Base-by-base conservation (phyloP, 139 green algal species). In the Chlamydomonas sp. region DNA sequence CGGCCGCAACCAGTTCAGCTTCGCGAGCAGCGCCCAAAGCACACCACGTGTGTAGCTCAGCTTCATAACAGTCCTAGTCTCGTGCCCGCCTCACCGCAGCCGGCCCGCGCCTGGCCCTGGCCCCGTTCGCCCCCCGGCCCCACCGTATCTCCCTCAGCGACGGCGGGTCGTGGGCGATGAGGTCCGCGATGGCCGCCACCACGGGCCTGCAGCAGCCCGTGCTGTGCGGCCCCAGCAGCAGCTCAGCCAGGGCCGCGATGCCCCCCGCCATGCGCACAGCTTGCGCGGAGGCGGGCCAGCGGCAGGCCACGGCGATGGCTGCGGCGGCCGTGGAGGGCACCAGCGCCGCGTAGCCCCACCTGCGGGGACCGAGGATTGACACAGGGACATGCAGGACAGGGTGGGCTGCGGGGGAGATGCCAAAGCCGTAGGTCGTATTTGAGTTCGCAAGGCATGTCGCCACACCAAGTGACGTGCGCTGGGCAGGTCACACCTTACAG, bases 121-220 rank as follows among this genome's bases (percentile, higher is more conserved):
- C 31, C 31, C 31, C 31, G 31, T 49, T 49, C 31, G 31, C 31
- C 31, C 31, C 31, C 31, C 31, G 31, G 31, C 31, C 31, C 31
- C 81, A 79, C 71, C 82, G 5, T 5, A 86, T 79, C 0, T 86
- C 81, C 59, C 81, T 20, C 67, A 69, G 60, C 69, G 81, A 72
- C 18, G 81, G 81, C 81, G 81, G 81, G 69, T 86, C 81, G 69
- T 86, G 78, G 7, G 69, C 69, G 4, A 78, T 79, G 59, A 86
- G 81, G 69, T 64, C 68, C 64, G 10, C 18, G 31, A 86, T 18
- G 1, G 81, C 81, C 9, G 17, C 63, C 69, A 79, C 60, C 18
- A 86, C 69, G 3, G 81, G 81, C 17, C 81, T 68, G 81, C 81
- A 86, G 71, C 81, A 86, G 18, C 69, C 81, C 64, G 59, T 16